These are phyloP conservation scores for Syzygium oleosum DNA, from an alignment of 345 rosid genomes.

Conservation along the genomic window DNA sequence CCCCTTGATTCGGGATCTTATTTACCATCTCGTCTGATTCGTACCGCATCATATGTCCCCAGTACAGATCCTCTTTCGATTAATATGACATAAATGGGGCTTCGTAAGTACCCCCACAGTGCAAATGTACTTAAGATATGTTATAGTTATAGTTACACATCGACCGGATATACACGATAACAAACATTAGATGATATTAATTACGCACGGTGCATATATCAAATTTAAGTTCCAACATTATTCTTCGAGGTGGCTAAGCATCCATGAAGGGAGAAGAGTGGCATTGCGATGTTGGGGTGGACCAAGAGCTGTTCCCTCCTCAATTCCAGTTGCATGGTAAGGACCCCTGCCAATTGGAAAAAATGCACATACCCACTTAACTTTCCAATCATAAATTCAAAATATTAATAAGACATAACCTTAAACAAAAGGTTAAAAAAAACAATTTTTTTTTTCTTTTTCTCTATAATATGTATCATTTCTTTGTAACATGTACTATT, in stretches of 20 bases:
- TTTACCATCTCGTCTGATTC: background rate
- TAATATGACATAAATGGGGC: background rate
- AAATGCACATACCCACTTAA: background rate
- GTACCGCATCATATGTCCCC: background rate
- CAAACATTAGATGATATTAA: background rate
- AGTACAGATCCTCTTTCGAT: background rate
- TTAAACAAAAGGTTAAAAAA: background rate
- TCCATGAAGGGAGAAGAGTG: conserved; percentile 43
- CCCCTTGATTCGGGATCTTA: background rate
- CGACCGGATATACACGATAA: background rate
- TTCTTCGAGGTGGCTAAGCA: conserved; percentile 26
- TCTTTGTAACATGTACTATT: too few relatives aligned
- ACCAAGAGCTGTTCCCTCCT: conserved; percentile 15
- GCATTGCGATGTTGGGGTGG: conserved; percentile 9
- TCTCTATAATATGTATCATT: background rate
- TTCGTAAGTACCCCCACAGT: background rate
- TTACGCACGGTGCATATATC: background rate
- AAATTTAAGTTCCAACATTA: background rate
- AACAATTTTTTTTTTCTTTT: background rate
- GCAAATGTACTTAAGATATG: background rate
- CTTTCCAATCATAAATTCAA: background rate
- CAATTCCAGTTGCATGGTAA: conserved; percentile 3
- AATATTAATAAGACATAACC: background rate
- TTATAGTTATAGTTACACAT: background rate
- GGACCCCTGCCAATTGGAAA: background rate